Evolutionary conservation across 192 early-diverging fungal genomes (phyloP).

Genomic region (Irineochytrium annulatum): DNA sequence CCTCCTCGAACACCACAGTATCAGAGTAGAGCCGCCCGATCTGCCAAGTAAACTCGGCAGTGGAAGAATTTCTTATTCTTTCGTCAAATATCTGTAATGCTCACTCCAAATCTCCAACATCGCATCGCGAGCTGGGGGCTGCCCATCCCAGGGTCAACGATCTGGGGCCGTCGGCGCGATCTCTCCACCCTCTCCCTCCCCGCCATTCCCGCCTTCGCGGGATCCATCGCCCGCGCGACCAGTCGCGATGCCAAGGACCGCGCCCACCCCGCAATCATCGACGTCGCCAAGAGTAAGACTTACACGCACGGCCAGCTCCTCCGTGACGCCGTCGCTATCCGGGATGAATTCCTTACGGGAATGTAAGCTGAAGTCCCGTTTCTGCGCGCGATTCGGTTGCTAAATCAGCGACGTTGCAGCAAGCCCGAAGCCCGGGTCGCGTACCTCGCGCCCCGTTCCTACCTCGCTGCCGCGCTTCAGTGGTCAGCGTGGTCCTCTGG

Average conservation of each 20-base stretch:
- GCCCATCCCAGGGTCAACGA: too few relatives aligned
- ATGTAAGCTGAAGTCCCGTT: conserved; percentile 6
- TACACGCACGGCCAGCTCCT: background rate
- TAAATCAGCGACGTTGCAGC: background rate
- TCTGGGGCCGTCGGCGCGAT: too few relatives aligned
- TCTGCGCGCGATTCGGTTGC: background rate
- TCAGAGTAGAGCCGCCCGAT: too few relatives aligned
- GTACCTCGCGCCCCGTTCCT: conserved; percentile 25
- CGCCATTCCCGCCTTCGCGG: background rate
- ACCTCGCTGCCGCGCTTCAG: conserved; percentile 29
- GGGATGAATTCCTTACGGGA: background rate
- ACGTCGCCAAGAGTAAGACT: background rate
- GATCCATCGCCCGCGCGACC: background rate
- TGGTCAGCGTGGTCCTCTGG: conserved; percentile 63
- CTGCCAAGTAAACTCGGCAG: too few relatives aligned
- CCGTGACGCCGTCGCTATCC: background rate
- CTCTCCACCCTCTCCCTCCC: too few relatives aligned
- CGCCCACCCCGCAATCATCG: background rate
- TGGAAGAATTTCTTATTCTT: too few relatives aligned
- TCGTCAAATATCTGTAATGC: too few relatives aligned
- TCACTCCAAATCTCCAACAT: too few relatives aligned
- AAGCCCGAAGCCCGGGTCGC: conserved; percentile 21
- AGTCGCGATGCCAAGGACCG: background rate
- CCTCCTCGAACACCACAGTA: too few relatives aligned
- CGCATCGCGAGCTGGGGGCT: too few relatives aligned